A percentile compares a stretch with the other conserved stretches of the same genome.
These are phyloP conservation scores for Climacium dendroides DNA, from an alignment of 225 moss, liverwort and hornwort genomes.

Conservation along the genomic window DNA sequence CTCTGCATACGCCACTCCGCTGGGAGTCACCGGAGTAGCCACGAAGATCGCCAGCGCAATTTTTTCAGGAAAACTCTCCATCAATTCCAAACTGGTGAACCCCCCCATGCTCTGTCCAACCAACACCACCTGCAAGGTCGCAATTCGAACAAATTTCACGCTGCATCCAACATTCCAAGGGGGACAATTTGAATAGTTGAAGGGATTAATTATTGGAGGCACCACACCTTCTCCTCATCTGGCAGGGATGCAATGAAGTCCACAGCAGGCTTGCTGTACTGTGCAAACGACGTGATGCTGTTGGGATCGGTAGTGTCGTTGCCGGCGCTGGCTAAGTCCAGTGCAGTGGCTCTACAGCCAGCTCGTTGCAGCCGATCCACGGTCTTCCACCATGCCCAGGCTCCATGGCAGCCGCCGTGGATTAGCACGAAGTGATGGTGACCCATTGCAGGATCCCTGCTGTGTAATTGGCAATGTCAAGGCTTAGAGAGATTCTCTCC, in stretches of 20 bases:
- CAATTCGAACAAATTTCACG: background rate
- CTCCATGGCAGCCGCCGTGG: background rate
- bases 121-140: background rate
- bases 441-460: background rate
- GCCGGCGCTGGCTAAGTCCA: conserved; percentile 8
- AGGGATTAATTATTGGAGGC: background rate
- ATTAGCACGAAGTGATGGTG: conserved; percentile 4
- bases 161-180: background rate
- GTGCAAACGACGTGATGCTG: background rate
- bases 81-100: background rate
- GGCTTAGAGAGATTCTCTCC: background rate
- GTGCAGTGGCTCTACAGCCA: background rate
- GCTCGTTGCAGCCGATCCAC: conserved; percentile 3
- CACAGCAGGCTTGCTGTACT: conserved; percentile 7
- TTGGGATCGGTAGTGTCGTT: background rate
- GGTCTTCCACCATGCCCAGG: conserved; percentile 3
- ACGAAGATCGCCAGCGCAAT: background rate
- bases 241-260: background rate
- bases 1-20: background rate
- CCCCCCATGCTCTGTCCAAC: background rate
- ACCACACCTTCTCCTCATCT: background rate
- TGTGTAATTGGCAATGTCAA: background rate
- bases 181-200: background rate
- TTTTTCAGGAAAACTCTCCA: background rate
- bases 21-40: background rate